Conservation (phyloP, 1,139 yeast species). For the Protomyces arabidopsidicola region DNA sequence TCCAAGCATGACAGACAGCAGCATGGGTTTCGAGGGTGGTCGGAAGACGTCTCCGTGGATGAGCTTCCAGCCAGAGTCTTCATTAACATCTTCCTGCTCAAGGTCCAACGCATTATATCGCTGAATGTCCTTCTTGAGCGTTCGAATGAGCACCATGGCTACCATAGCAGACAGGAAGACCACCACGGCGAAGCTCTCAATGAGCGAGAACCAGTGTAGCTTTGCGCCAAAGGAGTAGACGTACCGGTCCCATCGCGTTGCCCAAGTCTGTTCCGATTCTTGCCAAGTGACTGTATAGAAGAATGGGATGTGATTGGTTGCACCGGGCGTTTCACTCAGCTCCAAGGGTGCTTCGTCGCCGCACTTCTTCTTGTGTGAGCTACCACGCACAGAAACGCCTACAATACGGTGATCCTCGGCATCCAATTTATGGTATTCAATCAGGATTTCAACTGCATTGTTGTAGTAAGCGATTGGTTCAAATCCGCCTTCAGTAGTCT, state of each 20-base stretch:
- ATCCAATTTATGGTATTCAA: constrained; percentile 80
- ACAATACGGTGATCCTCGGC: constrained; percentile 74
- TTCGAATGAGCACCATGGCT: constrained; percentile 71
- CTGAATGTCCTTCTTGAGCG: constrained; percentile 77
- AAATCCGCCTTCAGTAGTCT: constrained; percentile 41
- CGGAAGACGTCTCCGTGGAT: constrained; percentile 95
- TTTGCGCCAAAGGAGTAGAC: constrained; percentile 86
- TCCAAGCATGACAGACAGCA: constrained; percentile 77
- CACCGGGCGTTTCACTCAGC: constrained; percentile 33
- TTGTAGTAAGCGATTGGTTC: constrained; percentile 49
- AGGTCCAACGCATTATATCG: constrained; percentile 84
- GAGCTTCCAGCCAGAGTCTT: constrained; percentile 96
- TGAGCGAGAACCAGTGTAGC: constrained; percentile 90
- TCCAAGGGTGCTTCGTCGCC: constrained; percentile 34
- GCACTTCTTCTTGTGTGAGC: constrained; percentile 53
- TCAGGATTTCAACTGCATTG: constrained; percentile 72
- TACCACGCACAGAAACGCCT: constrained; percentile 75
- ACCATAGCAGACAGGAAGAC: constrained; percentile 71
- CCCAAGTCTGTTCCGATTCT: constrained; percentile 78
- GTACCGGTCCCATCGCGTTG: constrained; percentile 98
- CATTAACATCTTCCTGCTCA: constrained; percentile 75
- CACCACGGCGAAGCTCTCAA: constrained; percentile 79
- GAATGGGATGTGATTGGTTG: constrained; percentile 44
- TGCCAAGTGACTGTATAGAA: constrained; percentile 63
- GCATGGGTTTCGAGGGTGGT: constrained; percentile 65